Evolutionary conservation across 2,329 filamentous ascomycete species (phyloP).

Genomic region (Fusarium sp.): DNA sequence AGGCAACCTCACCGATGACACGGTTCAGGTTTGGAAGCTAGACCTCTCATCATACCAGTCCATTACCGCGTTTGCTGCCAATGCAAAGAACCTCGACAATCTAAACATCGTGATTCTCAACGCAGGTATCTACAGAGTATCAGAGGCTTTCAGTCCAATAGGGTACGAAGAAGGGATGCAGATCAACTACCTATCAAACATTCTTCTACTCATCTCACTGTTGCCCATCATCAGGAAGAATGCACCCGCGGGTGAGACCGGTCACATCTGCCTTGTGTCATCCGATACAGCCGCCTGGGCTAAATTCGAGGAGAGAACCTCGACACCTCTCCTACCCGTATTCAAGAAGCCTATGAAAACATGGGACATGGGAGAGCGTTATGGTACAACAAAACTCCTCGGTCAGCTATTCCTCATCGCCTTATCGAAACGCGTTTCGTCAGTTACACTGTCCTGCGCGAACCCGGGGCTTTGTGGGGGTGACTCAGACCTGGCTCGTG

Average conservation of each 20-base stretch:
- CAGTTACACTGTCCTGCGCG: neutral
- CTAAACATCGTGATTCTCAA: neutral
- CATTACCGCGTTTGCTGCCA: neutral
- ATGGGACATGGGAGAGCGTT: neutral
- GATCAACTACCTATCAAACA: neutral
- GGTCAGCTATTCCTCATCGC: neutral
- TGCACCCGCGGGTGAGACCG: neutral
- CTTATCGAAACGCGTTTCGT: neutral
- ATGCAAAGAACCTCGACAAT: neutral
- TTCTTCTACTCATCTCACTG: neutral
- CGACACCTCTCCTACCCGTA: neutral
- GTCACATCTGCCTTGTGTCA: neutral
- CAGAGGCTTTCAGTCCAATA: neutral
- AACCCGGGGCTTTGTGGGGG: neutral
- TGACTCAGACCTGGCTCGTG: neutral
- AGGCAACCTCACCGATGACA: rapidly evolving
- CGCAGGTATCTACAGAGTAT: neutral
- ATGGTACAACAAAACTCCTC: neutral
- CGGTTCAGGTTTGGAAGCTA: neutral
- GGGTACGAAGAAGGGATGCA: neutral
- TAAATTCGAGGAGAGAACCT: neutral
- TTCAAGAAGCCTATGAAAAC: neutral
- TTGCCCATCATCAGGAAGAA: neutral
- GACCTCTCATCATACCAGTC: neutral
- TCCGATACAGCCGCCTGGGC: neutral